Conservation (phyloP, 1,284 basidiomycete genomes). For the Sporisorium graminicola region DNA sequence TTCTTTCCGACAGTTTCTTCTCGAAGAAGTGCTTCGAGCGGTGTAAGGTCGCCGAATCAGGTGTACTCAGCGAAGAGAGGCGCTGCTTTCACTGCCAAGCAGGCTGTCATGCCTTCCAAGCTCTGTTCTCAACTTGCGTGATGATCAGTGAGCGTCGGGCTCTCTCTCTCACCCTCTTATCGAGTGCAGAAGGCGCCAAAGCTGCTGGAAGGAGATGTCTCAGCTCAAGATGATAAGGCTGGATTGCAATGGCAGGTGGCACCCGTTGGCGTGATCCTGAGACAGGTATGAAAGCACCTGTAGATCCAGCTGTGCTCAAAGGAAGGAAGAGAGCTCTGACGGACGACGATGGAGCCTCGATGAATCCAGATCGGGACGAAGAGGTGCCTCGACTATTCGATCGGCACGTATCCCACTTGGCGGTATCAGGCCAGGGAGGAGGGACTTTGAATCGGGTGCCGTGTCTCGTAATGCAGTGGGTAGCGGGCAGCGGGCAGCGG, state of each 20-base stretch:
- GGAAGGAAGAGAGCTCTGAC: neutral
- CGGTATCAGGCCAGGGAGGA: neutral
- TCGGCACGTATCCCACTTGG: neutral
- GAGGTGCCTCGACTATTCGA: neutral
- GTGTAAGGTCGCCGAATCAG: neutral
- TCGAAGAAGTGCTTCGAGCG: neutral
- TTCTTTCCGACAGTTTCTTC: neutral
- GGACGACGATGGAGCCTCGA: neutral
- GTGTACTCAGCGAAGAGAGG: neutral
- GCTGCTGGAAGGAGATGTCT: neutral
- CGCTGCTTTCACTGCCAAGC: neutral
- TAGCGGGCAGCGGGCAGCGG: neutral
- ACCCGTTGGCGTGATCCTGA: neutral
- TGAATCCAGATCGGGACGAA: neutral
- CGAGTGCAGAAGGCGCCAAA: neutral
- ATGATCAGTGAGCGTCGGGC: neutral
- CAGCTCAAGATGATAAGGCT: neutral
- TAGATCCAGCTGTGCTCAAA: conserved; percentile 1
- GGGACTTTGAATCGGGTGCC: conserved; percentile 1
- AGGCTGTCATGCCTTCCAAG: neutral
- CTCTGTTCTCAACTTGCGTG: neutral
- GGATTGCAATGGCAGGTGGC: neutral
- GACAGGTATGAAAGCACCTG: neutral
- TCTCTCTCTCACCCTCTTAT: neutral
- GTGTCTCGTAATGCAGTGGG: neutral